These are phyloP conservation scores for Chaetoscypha palmicola DNA, from an alignment of 2,329 filamentous ascomycete genomes.

Conservation along the genomic window DNA sequence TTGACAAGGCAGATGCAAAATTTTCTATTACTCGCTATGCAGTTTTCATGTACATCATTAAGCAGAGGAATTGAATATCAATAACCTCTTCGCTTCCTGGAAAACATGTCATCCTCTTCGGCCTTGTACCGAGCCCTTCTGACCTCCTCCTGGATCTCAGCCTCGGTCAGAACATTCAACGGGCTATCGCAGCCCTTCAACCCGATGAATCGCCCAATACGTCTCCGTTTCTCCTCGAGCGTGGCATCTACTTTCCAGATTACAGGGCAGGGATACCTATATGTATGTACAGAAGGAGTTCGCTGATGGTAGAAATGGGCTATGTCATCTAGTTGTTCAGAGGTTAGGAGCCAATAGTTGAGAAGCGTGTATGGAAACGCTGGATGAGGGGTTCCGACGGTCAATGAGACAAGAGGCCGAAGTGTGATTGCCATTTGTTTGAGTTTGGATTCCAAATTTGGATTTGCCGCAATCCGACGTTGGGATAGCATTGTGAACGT, in stretches of 20 bases:
- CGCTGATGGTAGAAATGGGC: constrained; percentile 69
- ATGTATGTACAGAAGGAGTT: constrained; percentile 46
- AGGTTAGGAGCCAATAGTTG: constrained; percentile 67
- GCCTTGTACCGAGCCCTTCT: constrained; percentile 33
- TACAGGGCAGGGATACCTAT: constrained; percentile 62
- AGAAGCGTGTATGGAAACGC: constrained; percentile 60
- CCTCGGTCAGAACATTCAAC: constrained; percentile 17
- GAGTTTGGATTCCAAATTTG: constrained; percentile 54
- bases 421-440: constrained; percentile 58
- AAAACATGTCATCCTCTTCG: constrained; percentile 20
- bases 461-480: constrained; percentile 33
- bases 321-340: constrained; percentile 60
- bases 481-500: neutral
- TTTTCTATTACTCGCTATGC: no score
- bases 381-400: constrained; percentile 55
- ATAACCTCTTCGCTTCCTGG: constrained; percentile 16
- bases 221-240: constrained; percentile 58
- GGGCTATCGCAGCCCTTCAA: constrained; percentile 55
- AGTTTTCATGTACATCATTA: no score
- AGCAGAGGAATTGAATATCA: no score
- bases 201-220: constrained; percentile 69
- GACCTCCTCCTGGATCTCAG: constrained; percentile 27
- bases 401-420: constrained; percentile 58
- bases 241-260: constrained; percentile 48
- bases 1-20: no score